phyloP scores from a whole-genome alignment of 768 basidiomycete genomes.

The Lepiota subincarnata region DNA sequence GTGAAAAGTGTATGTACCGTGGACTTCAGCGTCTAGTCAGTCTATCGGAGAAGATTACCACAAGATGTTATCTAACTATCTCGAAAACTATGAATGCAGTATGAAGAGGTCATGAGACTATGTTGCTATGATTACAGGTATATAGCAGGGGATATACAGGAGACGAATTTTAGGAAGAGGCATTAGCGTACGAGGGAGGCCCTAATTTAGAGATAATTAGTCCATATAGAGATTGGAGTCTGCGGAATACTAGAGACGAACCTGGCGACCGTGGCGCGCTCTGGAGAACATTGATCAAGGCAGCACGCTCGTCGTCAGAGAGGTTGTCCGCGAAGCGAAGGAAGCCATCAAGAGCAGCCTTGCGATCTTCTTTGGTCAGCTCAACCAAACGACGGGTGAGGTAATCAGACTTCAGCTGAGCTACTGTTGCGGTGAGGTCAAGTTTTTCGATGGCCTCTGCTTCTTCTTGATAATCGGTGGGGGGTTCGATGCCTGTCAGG shows the following conservation, averaged over 20 bases:
- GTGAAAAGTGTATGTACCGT: background rate
- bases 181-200: conserved; percentile 35
- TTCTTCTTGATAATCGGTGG: conserved; percentile 50
- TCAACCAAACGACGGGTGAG: conserved; percentile 63
- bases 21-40: background rate
- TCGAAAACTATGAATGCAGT: conserved; percentile 7
- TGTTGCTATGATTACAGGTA: conserved; percentile 8
- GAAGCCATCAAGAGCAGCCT: conserved; percentile 72
- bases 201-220: conserved; percentile 19
- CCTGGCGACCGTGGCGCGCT: conserved; percentile 54
- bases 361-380: conserved; percentile 69
- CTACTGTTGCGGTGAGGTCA: conserved; percentile 57
- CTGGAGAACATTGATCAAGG: conserved; percentile 59
- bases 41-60: conserved; percentile 1
- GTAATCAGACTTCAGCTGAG: conserved; percentile 66
- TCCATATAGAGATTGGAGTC: background rate
- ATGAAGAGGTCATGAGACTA: background rate
- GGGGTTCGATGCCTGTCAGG: conserved; percentile 51
- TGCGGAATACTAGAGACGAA: conserved; percentile 27
- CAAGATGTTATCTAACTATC: background rate
- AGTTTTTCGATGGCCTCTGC: conserved; percentile 69
- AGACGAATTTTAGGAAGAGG: conserved; percentile 15
- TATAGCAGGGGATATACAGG: conserved; percentile 8
- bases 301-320: conserved; percentile 65
- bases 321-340: conserved; percentile 69